Conservation (phyloP, 2,329 filamentous ascomycete genomes). For the Venturia aucupariae region DNA sequence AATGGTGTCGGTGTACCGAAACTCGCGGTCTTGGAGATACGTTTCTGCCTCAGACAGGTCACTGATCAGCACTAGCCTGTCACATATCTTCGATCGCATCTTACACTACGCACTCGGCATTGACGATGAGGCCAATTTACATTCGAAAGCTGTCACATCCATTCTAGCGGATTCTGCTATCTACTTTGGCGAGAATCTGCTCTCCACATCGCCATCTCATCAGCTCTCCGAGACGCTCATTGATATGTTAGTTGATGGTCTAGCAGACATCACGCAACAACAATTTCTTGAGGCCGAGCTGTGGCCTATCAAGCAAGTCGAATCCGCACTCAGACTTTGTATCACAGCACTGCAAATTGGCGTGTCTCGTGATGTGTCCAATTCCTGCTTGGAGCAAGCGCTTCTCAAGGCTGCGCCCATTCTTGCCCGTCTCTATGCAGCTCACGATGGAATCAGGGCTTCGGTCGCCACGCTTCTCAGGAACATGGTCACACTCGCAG, state of each 20-base stretch:
- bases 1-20: conserved; percentile 76
- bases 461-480: conserved; percentile 62
- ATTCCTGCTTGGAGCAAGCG: conserved; percentile 62
- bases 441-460: conserved; percentile 55
- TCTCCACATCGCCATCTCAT: conserved; percentile 59
- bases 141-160: conserved; percentile 43
- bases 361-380: conserved; percentile 56
- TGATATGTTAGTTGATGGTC: conserved; percentile 55
- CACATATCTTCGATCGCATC: conserved; percentile 61
- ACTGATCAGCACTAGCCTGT: conserved; percentile 58
- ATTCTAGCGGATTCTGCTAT: conserved; percentile 63
- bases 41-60: conserved; percentile 57
- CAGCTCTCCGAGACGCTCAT: conserved; percentile 70
- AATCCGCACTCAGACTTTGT: conserved; percentile 45
- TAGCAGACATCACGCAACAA: conserved; percentile 22
- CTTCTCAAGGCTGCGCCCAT: conserved; percentile 73
- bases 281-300: not conserved
- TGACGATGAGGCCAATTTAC: conserved; percentile 47
- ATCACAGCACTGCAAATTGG: conserved; percentile 53
- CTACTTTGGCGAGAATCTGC: conserved; percentile 68
- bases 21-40: conserved; percentile 79
- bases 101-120: conserved; percentile 66
- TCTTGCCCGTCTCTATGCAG: conserved; percentile 66
- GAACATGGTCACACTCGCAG: conserved; percentile 61
- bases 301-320: conserved; percentile 19